These are phyloP conservation scores for Pugionium dolabratum DNA, from an alignment of 345 rosid genomes.

Conservation along the genomic window DNA sequence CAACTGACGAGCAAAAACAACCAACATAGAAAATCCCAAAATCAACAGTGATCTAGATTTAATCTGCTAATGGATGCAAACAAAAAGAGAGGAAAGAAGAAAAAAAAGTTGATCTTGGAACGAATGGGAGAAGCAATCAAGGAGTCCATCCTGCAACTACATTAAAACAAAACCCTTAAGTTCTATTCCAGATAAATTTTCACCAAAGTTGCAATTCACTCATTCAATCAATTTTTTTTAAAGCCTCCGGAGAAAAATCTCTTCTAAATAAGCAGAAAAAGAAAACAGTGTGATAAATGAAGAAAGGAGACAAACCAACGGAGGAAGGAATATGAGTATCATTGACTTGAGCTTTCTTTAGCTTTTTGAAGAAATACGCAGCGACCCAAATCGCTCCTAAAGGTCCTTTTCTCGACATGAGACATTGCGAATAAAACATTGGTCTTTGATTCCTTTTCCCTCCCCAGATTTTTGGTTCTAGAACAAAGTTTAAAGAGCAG, in stretches of 20 bases:
- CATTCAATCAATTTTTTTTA: neutral
- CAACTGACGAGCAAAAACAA: constrained; percentile 21
- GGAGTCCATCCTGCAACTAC: neutral
- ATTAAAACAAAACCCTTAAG: constrained; percentile 24
- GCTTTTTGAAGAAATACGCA: constrained; percentile 75
- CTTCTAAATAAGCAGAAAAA: neutral
- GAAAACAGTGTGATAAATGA: neutral
- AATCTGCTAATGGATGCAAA: neutral
- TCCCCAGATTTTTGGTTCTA: no score
- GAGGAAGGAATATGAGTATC: constrained; percentile 67
- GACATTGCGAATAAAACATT: constrained; percentile 66
- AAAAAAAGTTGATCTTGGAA: neutral
- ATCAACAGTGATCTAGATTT: neutral
- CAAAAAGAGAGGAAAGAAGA: neutral
- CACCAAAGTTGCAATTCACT: neutral
- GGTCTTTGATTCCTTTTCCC: neutral
- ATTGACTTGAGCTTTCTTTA: constrained; percentile 68
- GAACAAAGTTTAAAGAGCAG: neutral
- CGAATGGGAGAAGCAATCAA: neutral
- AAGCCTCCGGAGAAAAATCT: neutral
- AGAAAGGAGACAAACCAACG: constrained; percentile 59
- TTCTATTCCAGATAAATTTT: constrained; percentile 5
- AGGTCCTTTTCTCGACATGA: constrained; percentile 66
- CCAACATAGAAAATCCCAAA: neutral
- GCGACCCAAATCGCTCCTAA: constrained; percentile 78